These are phyloP conservation scores for Fusarium anguioides DNA, from an alignment of 2,329 filamentous ascomycete genomes.

Conservation along the genomic window DNA sequence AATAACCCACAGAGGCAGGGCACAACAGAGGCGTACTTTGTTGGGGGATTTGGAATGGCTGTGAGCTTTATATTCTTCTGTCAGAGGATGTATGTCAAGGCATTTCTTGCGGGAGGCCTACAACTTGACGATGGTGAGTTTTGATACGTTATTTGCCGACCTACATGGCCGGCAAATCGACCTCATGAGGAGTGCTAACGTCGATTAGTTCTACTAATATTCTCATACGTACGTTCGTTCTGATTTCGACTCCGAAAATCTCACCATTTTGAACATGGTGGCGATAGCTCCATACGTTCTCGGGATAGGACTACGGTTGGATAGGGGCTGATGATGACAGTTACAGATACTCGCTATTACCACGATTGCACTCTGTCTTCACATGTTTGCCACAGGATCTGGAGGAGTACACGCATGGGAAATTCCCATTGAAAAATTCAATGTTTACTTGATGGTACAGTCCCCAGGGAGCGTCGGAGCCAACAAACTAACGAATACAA, in stretches of 20 bases:
- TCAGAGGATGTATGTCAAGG: slow-evolving; percentile 46
- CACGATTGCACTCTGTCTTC: slow-evolving; percentile 36
- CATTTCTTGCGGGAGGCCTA: slow-evolving; percentile 36
- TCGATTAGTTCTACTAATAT: slow-evolving; percentile 33
- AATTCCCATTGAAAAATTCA: slow-evolving; percentile 44
- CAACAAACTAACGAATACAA: too few relatives aligned
- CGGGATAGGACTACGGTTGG: background rate
- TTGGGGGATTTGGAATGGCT: slow-evolving; percentile 33
- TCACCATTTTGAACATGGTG: background rate
- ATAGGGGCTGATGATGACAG: background rate
- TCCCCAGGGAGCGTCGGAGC: too few relatives aligned
- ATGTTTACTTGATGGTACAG: too few relatives aligned
- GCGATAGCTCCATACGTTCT: background rate
- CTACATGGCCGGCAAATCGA: background rate
- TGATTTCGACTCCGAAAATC: too few relatives aligned
- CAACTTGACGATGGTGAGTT: slow-evolving; percentile 45
- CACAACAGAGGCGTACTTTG: slow-evolving; percentile 38
- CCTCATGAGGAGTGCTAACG: too few relatives aligned
- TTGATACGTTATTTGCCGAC: background rate
- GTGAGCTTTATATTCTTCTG: slow-evolving; percentile 39
- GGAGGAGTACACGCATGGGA: slow-evolving; percentile 50
- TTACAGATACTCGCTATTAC: slow-evolving; percentile 28
- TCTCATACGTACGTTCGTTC: slow-evolving; percentile 28
- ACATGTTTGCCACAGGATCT: slow-evolving; percentile 44
- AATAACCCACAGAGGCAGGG: slow-evolving; percentile 46